Evolutionary conservation across 2,329 filamentous ascomycete species (phyloP).

Genomic region (Cordyceps tenuipes): DNA sequence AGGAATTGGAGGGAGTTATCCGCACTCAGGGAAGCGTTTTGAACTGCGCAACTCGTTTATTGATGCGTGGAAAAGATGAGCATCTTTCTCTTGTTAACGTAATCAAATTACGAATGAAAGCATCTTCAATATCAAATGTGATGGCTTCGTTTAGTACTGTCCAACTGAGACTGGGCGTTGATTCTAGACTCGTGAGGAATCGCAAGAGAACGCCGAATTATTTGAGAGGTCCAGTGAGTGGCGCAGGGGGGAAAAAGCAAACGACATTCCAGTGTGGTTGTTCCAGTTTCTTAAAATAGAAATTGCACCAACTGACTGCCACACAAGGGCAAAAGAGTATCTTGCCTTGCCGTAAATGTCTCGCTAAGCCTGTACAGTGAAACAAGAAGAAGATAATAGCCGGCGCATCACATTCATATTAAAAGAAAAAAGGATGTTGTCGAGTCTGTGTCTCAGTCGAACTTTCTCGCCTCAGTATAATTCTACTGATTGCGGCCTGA

Average conservation of each 20-base stretch:
- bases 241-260: not conserved
- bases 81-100: no score
- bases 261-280: not conserved
- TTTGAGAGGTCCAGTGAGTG: not conserved
- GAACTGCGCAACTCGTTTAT: no score
- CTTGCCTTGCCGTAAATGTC: not conserved
- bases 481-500: no score
- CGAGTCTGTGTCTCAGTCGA: no score
- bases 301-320: not conserved
- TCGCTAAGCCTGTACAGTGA: not conserved
- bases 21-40: no score
- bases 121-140: not conserved
- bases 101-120: no score
- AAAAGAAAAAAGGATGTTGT: no score
- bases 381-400: no score
- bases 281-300: not conserved
- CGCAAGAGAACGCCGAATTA: not conserved
- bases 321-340: not conserved
- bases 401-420: no score
- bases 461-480: no score
- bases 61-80: no score
- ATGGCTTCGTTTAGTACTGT: not conserved
- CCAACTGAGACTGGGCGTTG: not conserved
- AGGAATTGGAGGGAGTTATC: no score
- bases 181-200: slow-evolving; percentile 1